These are phyloP conservation scores for Hypoxylon sp. DNA, from an alignment of 2,329 filamentous ascomycete species.

Conservation along the genomic window DNA sequence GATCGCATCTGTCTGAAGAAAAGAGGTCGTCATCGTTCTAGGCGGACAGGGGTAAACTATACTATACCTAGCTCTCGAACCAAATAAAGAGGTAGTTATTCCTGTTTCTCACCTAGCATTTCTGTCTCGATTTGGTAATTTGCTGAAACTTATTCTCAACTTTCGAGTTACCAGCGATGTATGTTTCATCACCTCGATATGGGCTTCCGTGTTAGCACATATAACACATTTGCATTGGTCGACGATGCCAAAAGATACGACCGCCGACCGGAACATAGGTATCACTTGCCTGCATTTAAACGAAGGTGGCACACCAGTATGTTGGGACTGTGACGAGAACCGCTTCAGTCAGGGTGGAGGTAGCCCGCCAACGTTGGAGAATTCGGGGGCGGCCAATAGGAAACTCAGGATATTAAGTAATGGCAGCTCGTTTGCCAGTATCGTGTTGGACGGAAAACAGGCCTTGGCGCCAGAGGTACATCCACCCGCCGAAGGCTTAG, in stretches of 20 bases:
- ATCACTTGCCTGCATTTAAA: slow-evolving; percentile 24
- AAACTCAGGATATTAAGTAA: slow-evolving; percentile 31
- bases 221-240: neutral
- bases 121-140: neutral
- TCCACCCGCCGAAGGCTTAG: slow-evolving; percentile 46
- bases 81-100: neutral
- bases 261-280: slow-evolving; percentile 9
- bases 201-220: slow-evolving; percentile 6
- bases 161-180: slow-evolving; percentile 10
- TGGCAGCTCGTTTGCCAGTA: slow-evolving; percentile 2
- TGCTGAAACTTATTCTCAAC: neutral
- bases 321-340: slow-evolving; percentile 34
- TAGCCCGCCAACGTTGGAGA: slow-evolving; percentile 9
- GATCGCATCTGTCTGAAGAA: slow-evolving; percentile 2
- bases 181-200: slow-evolving; percentile 11
- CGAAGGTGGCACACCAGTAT: slow-evolving; percentile 26
- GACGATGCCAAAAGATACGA: slow-evolving; percentile 23
- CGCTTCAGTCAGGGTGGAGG: slow-evolving; percentile 6
- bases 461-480: slow-evolving; percentile 43
- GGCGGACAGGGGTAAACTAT: slow-evolving; percentile 8
- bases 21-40: neutral
- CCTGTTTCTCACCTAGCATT: neutral
- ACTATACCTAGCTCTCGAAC: neutral
- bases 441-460: slow-evolving; percentile 10
- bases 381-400: slow-evolving; percentile 12